phyloP scores from a whole-genome alignment of 495 filamentous ascomycete genomes.

The Xylaria scruposa region DNA sequence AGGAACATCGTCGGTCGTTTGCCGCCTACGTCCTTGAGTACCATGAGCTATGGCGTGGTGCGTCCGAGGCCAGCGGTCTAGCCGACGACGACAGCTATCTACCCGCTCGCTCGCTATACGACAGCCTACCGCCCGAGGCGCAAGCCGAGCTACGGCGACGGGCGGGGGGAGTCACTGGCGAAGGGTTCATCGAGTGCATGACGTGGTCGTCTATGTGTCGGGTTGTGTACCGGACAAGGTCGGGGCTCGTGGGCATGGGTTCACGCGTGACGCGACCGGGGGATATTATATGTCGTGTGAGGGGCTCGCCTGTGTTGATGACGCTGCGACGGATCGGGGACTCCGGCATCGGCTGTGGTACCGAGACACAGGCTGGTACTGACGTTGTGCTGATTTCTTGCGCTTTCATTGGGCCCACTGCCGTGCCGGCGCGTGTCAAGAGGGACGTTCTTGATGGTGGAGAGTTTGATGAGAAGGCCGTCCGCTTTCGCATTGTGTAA shows the following conservation, averaged over 20 bases:
- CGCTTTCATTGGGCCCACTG: neutral
- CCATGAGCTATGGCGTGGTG: neutral
- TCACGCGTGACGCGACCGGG: neutral
- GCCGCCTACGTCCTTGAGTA: neutral
- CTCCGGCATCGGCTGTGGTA: neutral
- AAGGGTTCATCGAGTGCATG: constrained; percentile 5
- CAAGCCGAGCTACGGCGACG: neutral
- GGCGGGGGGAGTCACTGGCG: neutral
- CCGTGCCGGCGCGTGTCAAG: neutral
- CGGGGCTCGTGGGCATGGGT: neutral
- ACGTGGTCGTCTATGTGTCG: constrained; percentile 1
- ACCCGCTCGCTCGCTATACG: neutral
- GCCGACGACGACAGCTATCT: neutral
- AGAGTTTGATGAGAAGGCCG: neutral
- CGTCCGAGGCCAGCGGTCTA: neutral
- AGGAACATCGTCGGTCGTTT: neutral
- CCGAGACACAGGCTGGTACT: neutral
- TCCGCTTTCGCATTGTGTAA: neutral
- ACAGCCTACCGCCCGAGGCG: neutral
- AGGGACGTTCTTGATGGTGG: neutral
- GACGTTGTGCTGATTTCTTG: neutral
- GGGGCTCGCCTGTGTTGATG: constrained; percentile 1
- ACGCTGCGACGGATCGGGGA: neutral
- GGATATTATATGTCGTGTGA: neutral
- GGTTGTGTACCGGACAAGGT: neutral